Evolutionary conservation across 2,329 filamentous ascomycete genomes (phyloP).

Genomic region (Apiospora pterosperma): DNA sequence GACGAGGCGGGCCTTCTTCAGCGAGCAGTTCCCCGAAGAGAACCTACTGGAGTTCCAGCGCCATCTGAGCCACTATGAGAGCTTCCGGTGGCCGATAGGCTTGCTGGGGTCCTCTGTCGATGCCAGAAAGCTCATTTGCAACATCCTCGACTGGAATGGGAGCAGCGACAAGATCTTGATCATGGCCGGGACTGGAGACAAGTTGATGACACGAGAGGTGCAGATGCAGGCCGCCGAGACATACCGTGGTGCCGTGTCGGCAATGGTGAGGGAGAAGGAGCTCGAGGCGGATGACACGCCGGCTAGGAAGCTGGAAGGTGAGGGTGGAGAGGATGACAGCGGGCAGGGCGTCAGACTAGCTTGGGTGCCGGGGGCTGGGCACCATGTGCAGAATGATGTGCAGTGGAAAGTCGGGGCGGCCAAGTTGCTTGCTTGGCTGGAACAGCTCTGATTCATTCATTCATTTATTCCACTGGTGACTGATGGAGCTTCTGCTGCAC

Average conservation of each 20-base stretch:
- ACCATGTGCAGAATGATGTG: constrained; percentile 52
- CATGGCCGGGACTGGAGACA: constrained; percentile 37
- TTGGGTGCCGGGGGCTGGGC: constrained; percentile 41
- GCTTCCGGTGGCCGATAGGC: constrained; percentile 47
- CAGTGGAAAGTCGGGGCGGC: constrained; percentile 44
- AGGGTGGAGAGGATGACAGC: constrained; percentile 20
- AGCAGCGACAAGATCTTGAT: constrained; percentile 32
- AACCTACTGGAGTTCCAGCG: constrained; percentile 39
- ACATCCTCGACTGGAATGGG: constrained; percentile 25
- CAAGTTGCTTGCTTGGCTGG: constrained; percentile 40
- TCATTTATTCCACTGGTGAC: too few species aligned
- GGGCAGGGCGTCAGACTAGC: constrained; percentile 36
- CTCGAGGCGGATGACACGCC: constrained; percentile 19
- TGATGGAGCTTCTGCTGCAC: too few species aligned
- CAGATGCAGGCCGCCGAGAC: constrained; percentile 34
- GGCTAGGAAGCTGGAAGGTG: constrained; percentile 14
- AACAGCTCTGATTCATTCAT: constrained; percentile 25
- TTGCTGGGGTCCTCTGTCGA: constrained; percentile 43
- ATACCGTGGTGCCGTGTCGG: constrained; percentile 30
- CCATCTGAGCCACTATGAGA: constrained; percentile 46
- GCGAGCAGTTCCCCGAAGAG: constrained; percentile 34
- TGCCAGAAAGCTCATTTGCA: constrained; percentile 34
- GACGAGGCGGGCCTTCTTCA: constrained; percentile 49
- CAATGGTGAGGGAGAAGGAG: constrained; percentile 26
- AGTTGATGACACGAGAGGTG: constrained; percentile 34